Evolutionary conservation across 2,329 filamentous ascomycete species (phyloP).

Genomic region (Colletotrichum horii): DNA sequence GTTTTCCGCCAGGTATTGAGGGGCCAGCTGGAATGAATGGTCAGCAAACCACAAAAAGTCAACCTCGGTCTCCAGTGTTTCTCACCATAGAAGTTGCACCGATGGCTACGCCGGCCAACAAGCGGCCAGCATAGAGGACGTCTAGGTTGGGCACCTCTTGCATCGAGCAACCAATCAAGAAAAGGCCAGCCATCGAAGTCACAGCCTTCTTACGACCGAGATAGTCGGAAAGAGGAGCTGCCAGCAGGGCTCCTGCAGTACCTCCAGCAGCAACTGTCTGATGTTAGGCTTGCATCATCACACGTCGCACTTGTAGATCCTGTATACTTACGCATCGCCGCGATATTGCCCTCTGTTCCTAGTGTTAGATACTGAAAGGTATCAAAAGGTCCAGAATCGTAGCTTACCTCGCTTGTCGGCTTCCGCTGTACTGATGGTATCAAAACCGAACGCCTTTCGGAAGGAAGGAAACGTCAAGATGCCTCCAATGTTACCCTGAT

Average conservation of each 20-base stretch:
- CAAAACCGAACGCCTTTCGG: conserved; percentile 37
- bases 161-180: conserved; percentile 36
- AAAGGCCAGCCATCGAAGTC: conserved; percentile 34
- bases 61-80: not conserved
- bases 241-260: conserved; percentile 39
- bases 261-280: conserved; percentile 38
- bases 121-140: conserved; percentile 39
- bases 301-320: not conserved
- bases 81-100: conserved; percentile 37
- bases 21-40: conserved; percentile 30
- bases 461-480: conserved; percentile 41
- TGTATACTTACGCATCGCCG: conserved; percentile 32
- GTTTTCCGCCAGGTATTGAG: conserved; percentile 45
- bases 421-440: conserved; percentile 28
- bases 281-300: not conserved
- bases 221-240: conserved; percentile 40
- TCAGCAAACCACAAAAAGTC: not conserved
- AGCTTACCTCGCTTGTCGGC: conserved; percentile 28
- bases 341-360: conserved; percentile 31
- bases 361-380: not conserved
- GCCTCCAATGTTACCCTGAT: conserved; percentile 43
- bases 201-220: conserved; percentile 40
- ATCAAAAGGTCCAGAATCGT: not conserved
- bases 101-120: conserved; percentile 39
- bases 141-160: conserved; percentile 39